Base-by-base conservation (phyloP, 495 filamentous ascomycete genomes). In the Emericellopsis terricola region DNA sequence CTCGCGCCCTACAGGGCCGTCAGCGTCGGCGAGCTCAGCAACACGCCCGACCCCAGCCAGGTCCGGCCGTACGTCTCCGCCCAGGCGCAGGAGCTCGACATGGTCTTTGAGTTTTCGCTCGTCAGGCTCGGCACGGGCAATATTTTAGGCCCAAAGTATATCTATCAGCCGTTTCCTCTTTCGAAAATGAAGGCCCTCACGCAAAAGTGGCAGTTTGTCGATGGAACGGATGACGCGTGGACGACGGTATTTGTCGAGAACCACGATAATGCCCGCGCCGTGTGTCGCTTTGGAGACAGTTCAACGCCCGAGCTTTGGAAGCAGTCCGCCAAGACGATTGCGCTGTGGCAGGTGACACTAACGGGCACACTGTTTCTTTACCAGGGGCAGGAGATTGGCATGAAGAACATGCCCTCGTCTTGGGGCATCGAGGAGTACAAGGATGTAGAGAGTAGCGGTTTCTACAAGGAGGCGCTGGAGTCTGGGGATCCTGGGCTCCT, bases 381-480 rank as follows among this genome's bases (percentile, higher is more conserved):
- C 39, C 74, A 83, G 44, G 78, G 78, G 1, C 72, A 83, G 42
- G 78, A 83, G 44, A 45, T 81, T 3, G 78, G 73, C 0, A 78
- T 78, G 66, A 53, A 59, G 0, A 81, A 81, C 43, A 60, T 73
- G 14, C 73, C 78, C 0, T 28, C 38, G 1, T 45, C 55, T 8
- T 81, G 73, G 73, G 51, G 45, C 0, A 64, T 76, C 11, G 63
- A 67, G 11, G 69, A 80, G 41, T 79, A 77, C 49, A 71, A 71
- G 42, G 78, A 81, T 39, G 59, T 78, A 23, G 76, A 77, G 39
- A 68, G 64, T 30, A 43, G 65, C 1, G 72, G 69, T 31, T 72
- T 71, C 36, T 75, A 68, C 58, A 44, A 63, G 7, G 49, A 60
- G 53, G 48, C 43, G 0, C 38, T 32, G 7, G 29, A 37, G 17